Percentiles rank a stretch among this genome's conserved stretches.
These are phyloP conservation scores for Xerocomus potaroensis DNA, from an alignment of 768 basidiomycete genomes.

Conservation along the genomic window DNA sequence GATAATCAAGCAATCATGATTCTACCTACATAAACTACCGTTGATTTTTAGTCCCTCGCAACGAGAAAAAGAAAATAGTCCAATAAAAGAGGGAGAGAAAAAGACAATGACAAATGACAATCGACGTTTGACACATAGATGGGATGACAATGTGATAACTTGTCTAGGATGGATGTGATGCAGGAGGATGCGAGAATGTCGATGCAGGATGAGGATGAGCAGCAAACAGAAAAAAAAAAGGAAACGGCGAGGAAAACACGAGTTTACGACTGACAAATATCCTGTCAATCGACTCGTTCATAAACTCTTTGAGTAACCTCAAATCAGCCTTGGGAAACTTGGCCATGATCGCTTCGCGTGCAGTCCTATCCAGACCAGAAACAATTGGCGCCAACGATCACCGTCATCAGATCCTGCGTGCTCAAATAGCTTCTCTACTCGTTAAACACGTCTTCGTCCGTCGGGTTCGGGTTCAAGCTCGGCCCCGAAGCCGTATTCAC, in stretches of 20 bases:
- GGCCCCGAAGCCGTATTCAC: conserved; percentile 80
- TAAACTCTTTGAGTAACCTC: conserved; percentile 75
- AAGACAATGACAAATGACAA: too few relatives aligned
- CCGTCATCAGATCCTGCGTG: conserved; percentile 92
- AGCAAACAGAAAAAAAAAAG: conserved; percentile 1
- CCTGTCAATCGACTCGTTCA: conserved; percentile 91
- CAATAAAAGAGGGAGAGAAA: not conserved
- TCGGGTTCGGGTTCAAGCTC: conserved; percentile 73
- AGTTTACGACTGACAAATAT: conserved; percentile 64
- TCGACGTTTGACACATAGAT: not conserved
- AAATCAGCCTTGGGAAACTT: conserved; percentile 96
- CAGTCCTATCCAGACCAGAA: too few relatives aligned
- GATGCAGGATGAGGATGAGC: conserved; percentile 4
- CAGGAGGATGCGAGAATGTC: too few relatives aligned
- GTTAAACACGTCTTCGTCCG: conserved; percentile 79
- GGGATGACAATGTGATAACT: conserved; percentile 1
- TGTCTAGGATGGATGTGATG: too few relatives aligned
- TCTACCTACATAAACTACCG: too few relatives aligned
- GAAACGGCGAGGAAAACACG: not conserved
- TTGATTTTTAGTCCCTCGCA: too few relatives aligned
- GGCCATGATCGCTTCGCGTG: conserved; percentile 81
- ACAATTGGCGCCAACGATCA: too few relatives aligned
- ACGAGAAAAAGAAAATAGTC: too few relatives aligned
- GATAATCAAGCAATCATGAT: too few relatives aligned
- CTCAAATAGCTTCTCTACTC: conserved; percentile 84